phyloP scores from a whole-genome alignment of 495 filamentous ascomycete genomes.

The Penicillium roqueforti region DNA sequence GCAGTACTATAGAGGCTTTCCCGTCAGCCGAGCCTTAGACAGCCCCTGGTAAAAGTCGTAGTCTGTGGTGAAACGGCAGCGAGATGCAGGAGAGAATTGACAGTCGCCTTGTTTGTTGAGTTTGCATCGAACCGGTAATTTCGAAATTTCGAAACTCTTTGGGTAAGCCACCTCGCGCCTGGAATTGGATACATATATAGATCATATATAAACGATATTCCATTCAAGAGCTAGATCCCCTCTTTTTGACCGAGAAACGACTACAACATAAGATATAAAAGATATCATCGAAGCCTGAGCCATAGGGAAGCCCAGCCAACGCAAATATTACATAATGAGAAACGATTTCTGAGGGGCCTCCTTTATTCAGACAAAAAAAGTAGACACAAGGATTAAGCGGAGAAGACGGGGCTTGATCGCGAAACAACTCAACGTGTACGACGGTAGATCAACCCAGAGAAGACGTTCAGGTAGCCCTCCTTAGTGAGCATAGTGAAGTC shows the following conservation, averaged over 20 bases:
- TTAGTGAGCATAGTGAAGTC: slow-evolving; percentile 45
- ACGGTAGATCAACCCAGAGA: slow-evolving; percentile 42
- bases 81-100: too few species aligned
- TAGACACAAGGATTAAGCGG: not conserved
- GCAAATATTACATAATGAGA: not conserved
- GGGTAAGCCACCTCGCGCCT: too few species aligned
- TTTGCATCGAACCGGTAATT: too few species aligned
- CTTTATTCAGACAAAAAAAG: not conserved
- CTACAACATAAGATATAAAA: not conserved
- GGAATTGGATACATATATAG: not conserved
- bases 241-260: not conserved
- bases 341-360: not conserved
- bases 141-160: too few species aligned
- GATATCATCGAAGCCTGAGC: not conserved
- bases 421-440: slow-evolving; percentile 24
- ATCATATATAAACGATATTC: not conserved
- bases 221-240: not conserved
- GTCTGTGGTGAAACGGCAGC: too few species aligned
- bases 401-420: not conserved
- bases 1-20: too few species aligned
- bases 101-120: too few species aligned
- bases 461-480: slow-evolving; percentile 45
- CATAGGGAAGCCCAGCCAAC: not conserved
- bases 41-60: too few species aligned
- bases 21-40: too few species aligned